Conservation (phyloP, 1,139 yeast species). For the Saccharomyces hybrid region DNA sequence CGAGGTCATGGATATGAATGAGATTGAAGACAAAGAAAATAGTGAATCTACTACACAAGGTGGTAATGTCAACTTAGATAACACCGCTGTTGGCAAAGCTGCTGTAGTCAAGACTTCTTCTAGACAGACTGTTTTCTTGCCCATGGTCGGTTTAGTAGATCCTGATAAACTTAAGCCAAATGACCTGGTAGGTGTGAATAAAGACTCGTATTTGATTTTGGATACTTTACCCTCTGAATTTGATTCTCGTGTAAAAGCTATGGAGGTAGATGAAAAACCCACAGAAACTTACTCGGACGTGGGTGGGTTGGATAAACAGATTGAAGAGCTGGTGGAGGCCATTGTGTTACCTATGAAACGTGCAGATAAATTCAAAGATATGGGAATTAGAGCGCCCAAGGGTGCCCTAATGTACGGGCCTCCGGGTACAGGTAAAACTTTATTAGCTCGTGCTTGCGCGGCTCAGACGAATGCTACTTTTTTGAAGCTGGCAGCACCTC, state of each 20-base stretch:
- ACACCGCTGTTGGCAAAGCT: constrained; percentile 89
- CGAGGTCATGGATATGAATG: constrained; percentile 81
- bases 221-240: constrained; percentile 96
- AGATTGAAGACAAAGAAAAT: constrained; percentile 58
- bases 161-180: constrained; percentile 85
- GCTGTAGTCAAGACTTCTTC: constrained; percentile 98
- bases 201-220: constrained; percentile 86
- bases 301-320: constrained; percentile 97
- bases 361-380: constrained; percentile 85
- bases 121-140: constrained; percentile 93
- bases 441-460: constrained; percentile 98
- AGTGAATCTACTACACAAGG: constrained; percentile 71
- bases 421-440: constrained; percentile 98
- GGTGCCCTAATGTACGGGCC: constrained; percentile 99
- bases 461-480: constrained; percentile 99
- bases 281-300: constrained; percentile 94
- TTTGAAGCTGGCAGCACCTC: constrained; percentile 94
- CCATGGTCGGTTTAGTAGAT: constrained; percentile 91
- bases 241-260: constrained; percentile 95
- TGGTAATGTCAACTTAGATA: constrained; percentile 89
- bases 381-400: constrained; percentile 91
- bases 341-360: constrained; percentile 98
- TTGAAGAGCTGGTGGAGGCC: constrained; percentile 95
- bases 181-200: constrained; percentile 94
- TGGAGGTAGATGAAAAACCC: constrained; percentile 99